phyloP scores from a whole-genome alignment of 331 rosid species.

The Quercus tomentella region DNA sequence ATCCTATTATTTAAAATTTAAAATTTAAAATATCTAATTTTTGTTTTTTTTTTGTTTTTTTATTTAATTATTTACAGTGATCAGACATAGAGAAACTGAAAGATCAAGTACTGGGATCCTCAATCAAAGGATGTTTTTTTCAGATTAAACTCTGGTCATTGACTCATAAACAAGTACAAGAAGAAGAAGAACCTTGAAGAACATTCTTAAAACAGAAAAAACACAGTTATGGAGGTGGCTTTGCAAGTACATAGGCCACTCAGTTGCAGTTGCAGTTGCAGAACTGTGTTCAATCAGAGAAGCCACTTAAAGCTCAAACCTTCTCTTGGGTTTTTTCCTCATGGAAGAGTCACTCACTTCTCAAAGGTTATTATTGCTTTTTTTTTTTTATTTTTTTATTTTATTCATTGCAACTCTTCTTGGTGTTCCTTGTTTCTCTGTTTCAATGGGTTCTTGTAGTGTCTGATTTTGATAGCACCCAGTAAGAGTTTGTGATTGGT shows the following conservation, averaged over 20 bases:
- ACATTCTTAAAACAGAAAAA: background rate
- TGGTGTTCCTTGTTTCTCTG: background rate
- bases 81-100: conserved; percentile 6
- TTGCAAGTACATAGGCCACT: conserved; percentile 42
- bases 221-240: conserved; percentile 43
- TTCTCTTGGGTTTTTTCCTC: conserved; percentile 36
- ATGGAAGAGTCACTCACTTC: conserved; percentile 24
- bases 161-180: background rate
- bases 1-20: background rate
- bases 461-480: conserved; percentile 4
- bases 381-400: background rate
- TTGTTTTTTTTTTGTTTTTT: background rate
- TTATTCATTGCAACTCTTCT: background rate
- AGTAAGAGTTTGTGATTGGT: background rate
- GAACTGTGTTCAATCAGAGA: conserved; percentile 39
- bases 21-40: too few species aligned
- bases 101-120: conserved; percentile 6
- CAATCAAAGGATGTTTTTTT: conserved; percentile 20
- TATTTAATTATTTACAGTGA: background rate
- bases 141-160: conserved; percentile 1
- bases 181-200: conserved; percentile 3
- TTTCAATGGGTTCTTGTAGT: background rate
- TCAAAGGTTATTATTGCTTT: conserved; percentile 17
- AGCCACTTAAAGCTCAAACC: conserved; percentile 37
- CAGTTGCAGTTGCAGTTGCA: conserved; percentile 33